Evolutionary conservation across 116 monocot genomes (phyloP), one percentile per base, ranked within the genome.

Genomic region (Papilionanthe hybrid): DNA sequence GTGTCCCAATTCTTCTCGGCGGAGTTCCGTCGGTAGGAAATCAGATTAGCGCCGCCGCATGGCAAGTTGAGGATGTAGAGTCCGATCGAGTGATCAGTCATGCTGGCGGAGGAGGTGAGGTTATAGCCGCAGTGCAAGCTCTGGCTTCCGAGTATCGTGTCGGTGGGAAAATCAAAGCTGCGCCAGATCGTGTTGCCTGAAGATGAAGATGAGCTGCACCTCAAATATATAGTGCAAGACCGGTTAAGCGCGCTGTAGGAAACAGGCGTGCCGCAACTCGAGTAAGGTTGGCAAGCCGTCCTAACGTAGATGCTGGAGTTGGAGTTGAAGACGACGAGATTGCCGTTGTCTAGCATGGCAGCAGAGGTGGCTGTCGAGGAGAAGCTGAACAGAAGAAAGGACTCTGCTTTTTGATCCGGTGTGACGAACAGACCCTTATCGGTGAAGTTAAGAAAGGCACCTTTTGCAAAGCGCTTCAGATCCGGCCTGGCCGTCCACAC

Each of bases 271-370:
- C 13, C 15, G 15, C 53, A 53, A 12, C 53, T 53, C 53, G 13
- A 53, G 15, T 12, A 53, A 13, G 53, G 0, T 4, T 15, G 1
- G 53, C 53, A 53, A 47, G 45, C 9, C 45, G 3, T 45, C 3
- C 10, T 45, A 10, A 0, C 45, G 0, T 1, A 53, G 53, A 13
- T 15, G 15, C 15, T 53, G 53, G 18, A 53, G 53, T 53, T 15
- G 53, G 53, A 15, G 53, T 15, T 55, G 37, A 13, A 49, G 83
- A 83, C 29, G 37, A 74, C 73, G 41, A 83, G 75, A 77, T 86
- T 86, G 13, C 83, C 83, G 1, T 53, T 47, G 25, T 86, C 76
- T 20, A 82, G 82, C 71, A 82, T 67, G 30, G 79, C 41, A 12
- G 78, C 60, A 7, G 75, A 58, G 72, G 57, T 7, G 17, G 75